These are phyloP conservation scores for Fraxinus paxiana DNA, from an alignment of 305 asterid genomes.

Conservation along the genomic window DNA sequence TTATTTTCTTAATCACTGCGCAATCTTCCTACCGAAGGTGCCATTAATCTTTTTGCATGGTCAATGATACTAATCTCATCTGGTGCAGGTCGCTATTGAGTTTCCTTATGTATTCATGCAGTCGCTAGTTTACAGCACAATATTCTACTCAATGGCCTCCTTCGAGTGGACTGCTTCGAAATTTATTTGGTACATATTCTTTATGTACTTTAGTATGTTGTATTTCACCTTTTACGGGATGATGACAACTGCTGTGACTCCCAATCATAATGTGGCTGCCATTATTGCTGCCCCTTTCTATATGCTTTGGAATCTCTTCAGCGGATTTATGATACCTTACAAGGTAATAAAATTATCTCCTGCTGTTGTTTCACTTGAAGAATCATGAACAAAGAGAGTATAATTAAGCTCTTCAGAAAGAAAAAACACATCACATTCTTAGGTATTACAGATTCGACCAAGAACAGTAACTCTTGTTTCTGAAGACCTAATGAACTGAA, in stretches of 20 bases:
- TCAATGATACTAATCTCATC: constrained; percentile 8
- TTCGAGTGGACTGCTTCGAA: constrained; percentile 73
- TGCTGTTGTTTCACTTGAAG: background rate
- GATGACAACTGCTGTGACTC: constrained; percentile 97
- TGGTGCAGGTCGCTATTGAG: constrained; percentile 77
- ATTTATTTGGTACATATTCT: constrained; percentile 65
- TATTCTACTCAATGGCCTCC: constrained; percentile 77
- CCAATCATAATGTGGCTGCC: constrained; percentile 91
- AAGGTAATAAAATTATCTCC: constrained; percentile 48
- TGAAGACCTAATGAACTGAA: background rate
- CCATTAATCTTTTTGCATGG: background rate
- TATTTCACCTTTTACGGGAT: constrained; percentile 93
- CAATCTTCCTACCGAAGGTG: background rate
- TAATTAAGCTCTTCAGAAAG: background rate
- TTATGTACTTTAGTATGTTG: constrained; percentile 79
- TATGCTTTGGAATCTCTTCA: constrained; percentile 96
- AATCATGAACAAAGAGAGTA: background rate
- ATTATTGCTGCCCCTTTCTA: constrained; percentile 84
- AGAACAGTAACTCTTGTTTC: background rate
- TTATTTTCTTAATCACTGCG: background rate
- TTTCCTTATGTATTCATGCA: constrained; percentile 81
- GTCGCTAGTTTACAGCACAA: constrained; percentile 57
- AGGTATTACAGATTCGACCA: background rate
- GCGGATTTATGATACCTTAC: constrained; percentile 94
- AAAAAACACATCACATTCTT: background rate